A percentile compares a stretch with the other conserved stretches of the same genome.
phyloP scores from a whole-genome alignment of 1,284 basidiomycete genomes.

The Xanthoconium separans region DNA sequence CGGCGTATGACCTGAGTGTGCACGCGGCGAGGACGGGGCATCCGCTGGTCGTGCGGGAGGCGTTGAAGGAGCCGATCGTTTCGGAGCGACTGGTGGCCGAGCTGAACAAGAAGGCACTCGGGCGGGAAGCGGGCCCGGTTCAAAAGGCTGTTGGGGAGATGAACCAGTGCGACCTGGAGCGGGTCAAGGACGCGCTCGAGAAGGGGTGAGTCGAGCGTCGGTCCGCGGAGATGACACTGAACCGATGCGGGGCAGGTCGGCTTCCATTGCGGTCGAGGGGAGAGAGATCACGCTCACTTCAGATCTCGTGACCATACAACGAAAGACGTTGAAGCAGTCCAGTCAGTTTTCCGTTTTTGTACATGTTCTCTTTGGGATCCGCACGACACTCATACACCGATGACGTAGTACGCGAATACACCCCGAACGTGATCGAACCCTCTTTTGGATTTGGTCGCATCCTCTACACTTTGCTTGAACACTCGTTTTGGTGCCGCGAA shows the following conservation, averaged over 20 bases:
- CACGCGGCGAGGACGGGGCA: conserved; percentile 64
- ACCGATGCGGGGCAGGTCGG: conserved; percentile 6
- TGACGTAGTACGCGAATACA: conserved; percentile 80
- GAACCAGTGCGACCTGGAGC: conserved; percentile 67
- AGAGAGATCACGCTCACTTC: conserved; percentile 73
- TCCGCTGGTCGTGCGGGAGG: conserved; percentile 80
- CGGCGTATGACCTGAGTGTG: conserved; percentile 87
- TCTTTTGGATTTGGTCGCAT: conserved; percentile 98
- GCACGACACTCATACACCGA: conserved; percentile 9
- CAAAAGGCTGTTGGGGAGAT: conserved; percentile 70
- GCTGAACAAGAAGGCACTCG: conserved; percentile 88
- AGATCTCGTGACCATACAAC: conserved; percentile 78
- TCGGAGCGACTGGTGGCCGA: conserved; percentile 73
- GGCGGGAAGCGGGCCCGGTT: conserved; percentile 78
- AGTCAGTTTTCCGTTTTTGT: conserved; percentile 53
- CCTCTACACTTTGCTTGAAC: conserved; percentile 92
- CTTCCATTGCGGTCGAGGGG: conserved; percentile 58
- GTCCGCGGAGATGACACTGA: conserved; percentile 10
- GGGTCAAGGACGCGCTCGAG: conserved; percentile 72
- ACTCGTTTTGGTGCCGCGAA: conserved; percentile 94
- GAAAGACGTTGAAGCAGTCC: conserved; percentile 88
- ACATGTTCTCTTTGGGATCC: conserved; percentile 6
- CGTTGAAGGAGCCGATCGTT: conserved; percentile 78
- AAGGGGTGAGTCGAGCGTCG: conserved; percentile 57
- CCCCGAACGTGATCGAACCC: conserved; percentile 97